Evolutionary conservation across 2,329 filamentous ascomycete species (phyloP), one percentile per base, ranked within the genome.

Genomic region (Neofusicoccum parvum): DNA sequence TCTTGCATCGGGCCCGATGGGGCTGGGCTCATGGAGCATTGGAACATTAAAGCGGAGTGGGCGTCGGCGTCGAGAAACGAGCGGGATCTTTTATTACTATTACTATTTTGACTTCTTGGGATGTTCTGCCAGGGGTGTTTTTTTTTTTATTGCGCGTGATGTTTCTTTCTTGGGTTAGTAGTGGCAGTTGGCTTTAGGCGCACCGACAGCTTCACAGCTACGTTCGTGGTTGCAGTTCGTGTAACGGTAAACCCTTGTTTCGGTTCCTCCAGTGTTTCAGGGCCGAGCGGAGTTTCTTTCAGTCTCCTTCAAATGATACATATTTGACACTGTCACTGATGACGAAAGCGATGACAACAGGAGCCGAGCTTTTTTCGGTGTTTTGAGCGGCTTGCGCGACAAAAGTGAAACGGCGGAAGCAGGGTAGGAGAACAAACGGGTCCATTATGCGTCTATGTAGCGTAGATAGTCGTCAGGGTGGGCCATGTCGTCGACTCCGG

Each of bases 11-110:
- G 20, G 59, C 46, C 45, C 23, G 10, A 32, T 27, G 37, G 11
- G 46, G 46, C 43, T 37, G 56, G 56, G 56, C 56, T 48, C 46
- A 62, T 51, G 59, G 59, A 62, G 59, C 59, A 62, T 62, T 51
- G 59, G 59, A 62, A 50, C 48, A 60, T 60, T 48, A 60, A 48
- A 62, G 45, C 36, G 59, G 59, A 62, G 59, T 62, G 56, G 59
- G 59, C 48, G 59, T 62, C 36, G 59, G 59, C 59, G 59, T 62
- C 48, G 46, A 62, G 59, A 43, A 27, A 43, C 41, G 43, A 60
- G 56, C 54, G 59, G 46, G 39, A 46, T 20, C 51, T 51, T 62
- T 15, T 41, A 20, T 14, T 59, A 50, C 9, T 32, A 32, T 32
- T 32, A 32, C 41, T 43, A 60, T 60, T n/a, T 62, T 17, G 45